A percentile compares a stretch with the other conserved stretches of the same genome.
These are phyloP conservation scores for Boletus rufocinnamomeus DNA, from an alignment of 768 basidiomycete genomes.

Conservation along the genomic window DNA sequence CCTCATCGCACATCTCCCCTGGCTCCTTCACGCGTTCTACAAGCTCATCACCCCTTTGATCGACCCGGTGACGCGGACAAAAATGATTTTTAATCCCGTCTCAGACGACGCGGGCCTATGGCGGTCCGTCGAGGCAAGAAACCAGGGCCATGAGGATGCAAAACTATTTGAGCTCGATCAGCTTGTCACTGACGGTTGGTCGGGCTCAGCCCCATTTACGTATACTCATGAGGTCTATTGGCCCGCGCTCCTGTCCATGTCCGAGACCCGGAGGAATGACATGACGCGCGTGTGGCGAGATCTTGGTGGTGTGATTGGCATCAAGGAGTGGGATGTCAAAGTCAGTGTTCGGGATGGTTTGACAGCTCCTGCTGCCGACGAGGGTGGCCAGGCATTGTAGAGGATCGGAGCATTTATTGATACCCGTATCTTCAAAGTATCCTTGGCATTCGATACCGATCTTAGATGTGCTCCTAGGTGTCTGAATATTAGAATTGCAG, in stretches of 20 bases:
- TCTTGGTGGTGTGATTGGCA: constrained; percentile 68
- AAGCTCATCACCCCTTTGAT: constrained; percentile 79
- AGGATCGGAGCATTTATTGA: not conserved
- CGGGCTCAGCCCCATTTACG: constrained; percentile 63
- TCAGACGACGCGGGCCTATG: constrained; percentile 28
- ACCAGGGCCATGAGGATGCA: constrained; percentile 18
- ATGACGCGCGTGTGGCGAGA: constrained; percentile 65
- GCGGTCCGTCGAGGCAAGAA: constrained; percentile 26
- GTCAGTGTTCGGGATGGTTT: constrained; percentile 23
- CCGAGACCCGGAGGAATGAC: constrained; percentile 47
- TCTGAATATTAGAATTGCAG: not conserved
- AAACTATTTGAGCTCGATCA: constrained; percentile 65
- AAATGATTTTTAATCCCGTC: constrained; percentile 74
- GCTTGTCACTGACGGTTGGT: constrained; percentile 72
- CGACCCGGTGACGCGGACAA: constrained; percentile 76
- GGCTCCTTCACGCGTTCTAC: constrained; percentile 71
- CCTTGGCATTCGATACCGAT: not conserved
- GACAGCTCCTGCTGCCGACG: not conserved
- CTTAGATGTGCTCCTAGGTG: not conserved
- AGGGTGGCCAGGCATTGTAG: constrained; percentile 14
- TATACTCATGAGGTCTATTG: constrained; percentile 80
- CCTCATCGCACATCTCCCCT: constrained; percentile 80
- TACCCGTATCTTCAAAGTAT: not conserved
- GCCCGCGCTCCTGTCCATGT: constrained; percentile 59
- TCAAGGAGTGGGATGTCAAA: constrained; percentile 83